Conservation (phyloP, 2,329 filamentous ascomycete species). For the Boeremia lycopersici region DNA sequence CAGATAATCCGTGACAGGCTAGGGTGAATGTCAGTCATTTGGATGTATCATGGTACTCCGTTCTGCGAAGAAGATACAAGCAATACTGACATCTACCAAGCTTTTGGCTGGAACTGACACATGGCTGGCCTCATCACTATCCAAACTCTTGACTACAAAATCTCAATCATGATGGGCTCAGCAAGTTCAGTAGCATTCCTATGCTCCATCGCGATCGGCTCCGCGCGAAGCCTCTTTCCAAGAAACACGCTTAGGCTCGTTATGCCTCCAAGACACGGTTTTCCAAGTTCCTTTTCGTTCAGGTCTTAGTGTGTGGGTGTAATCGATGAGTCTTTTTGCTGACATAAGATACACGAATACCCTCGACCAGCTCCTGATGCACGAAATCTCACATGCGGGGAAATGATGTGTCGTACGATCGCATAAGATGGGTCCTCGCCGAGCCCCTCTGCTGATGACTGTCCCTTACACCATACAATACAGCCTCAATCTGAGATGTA, state of each 20-base stretch:
- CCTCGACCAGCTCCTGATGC: background rate
- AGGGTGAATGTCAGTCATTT: background rate
- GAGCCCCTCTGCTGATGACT: background rate
- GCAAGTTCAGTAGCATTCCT: background rate
- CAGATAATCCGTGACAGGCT: background rate
- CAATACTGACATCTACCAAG: background rate
- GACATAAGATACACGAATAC: background rate
- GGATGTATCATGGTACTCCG: background rate
- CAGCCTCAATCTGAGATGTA: slow-evolving; percentile 13
- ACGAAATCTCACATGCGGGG: background rate
- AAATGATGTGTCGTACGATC: background rate
- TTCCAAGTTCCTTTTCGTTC: no score
- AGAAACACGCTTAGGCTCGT: background rate
- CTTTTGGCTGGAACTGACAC: background rate
- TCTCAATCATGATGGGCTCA: background rate
- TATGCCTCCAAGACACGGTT: background rate
- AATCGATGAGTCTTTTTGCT: background rate
- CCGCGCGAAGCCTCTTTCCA: background rate
- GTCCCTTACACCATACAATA: slow-evolving; percentile 4
- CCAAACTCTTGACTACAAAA: background rate
- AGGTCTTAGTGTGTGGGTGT: background rate
- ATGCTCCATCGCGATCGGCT: slow-evolving; percentile 1
- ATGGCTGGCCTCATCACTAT: background rate
- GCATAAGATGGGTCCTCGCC: background rate
- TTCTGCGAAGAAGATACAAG: background rate